Evolutionary conservation across 1,284 basidiomycete genomes (phyloP), one percentile per base, ranked within the genome.

Genomic region (Moniliophthora roreri): DNA sequence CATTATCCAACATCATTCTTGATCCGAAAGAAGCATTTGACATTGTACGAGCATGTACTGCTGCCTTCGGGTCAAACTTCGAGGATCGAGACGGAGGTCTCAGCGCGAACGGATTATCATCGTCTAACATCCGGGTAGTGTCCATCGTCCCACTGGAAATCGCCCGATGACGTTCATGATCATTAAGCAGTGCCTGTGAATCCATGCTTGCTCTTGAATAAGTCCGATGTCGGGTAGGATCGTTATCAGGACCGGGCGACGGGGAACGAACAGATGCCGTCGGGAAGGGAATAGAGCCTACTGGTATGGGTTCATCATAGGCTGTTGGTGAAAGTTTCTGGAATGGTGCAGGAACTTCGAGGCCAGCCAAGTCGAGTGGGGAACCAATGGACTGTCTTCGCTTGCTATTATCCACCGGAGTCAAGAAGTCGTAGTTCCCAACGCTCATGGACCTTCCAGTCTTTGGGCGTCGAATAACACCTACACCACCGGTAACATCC

Each of bases 11-110:
- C 51, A 85, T 69, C 63, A 82, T 74, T 48, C 79, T 79, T 24
- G 87, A 84, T 13, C 82, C 84, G 63, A 85, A 66, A 1, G 87
- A 85, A 3, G 77, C 84, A 54, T 82, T 82, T 0, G 89, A 91
- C 54, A 78, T 58, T 1, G 85, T 85, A 26, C 88, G 81, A 23
- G 76, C 73, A 62, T 82, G 84, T 24, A 73, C 72, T 20, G 67
- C 69, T 28, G 69, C 70, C 63, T 88, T 90, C 15, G 88, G 87
- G 64, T 91, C 89, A 63, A 90, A 87, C 36, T 80, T 80, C 24
- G 88, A 90, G 18, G 79, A 77, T 47, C 79, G 79, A 10, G 81
- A 81, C 16, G 84, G 82, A 26, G 83, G 80, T 39, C 79, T 75
- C 50, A 87, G 67, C 9, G 79, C 73, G 62, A 89, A 88, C 5